Conservation (phyloP, 2,329 filamentous ascomycete species). For the Ambrosiella xylebori region DNA sequence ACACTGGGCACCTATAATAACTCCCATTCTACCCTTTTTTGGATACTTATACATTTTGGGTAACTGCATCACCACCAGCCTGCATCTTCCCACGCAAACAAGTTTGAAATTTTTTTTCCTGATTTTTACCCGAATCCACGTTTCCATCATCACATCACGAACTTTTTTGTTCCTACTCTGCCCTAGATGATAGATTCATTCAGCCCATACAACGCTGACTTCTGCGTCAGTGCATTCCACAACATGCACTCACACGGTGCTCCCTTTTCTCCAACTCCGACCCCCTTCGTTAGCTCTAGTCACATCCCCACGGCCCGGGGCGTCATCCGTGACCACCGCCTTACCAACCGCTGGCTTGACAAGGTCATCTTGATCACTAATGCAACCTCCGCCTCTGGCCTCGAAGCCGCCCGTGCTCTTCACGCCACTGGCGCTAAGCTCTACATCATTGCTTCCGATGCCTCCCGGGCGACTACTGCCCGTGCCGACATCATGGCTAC, state of each 20-base stretch:
- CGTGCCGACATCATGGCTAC: slow-evolving; percentile 1
- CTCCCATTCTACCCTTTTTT: not conserved
- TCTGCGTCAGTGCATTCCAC: not conserved
- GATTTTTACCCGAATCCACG: not conserved
- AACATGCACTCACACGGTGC: not conserved
- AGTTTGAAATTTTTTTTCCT: not conserved
- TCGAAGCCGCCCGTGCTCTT: not conserved
- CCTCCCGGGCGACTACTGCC: not conserved
- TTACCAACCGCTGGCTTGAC: not conserved
- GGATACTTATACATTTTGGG: not conserved
- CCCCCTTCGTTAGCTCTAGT: not conserved
- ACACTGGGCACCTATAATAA: not conserved
- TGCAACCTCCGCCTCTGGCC: not conserved
- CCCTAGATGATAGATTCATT: slow-evolving; percentile 3
- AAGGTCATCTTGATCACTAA: not conserved
- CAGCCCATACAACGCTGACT: not conserved
- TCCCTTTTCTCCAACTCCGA: not conserved
- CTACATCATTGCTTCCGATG: not conserved
- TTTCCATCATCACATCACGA: not conserved
- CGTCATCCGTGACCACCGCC: not conserved
- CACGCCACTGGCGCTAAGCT: not conserved
- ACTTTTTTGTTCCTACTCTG: not conserved
- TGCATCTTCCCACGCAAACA: not conserved
- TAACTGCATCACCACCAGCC: not conserved
- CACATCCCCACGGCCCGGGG: not conserved